A percentile compares a stretch with the other conserved stretches of the same genome.
These are phyloP conservation scores for Paecilomyces formosus DNA, from an alignment of 2,329 filamentous ascomycete species.

Conservation along the genomic window DNA sequence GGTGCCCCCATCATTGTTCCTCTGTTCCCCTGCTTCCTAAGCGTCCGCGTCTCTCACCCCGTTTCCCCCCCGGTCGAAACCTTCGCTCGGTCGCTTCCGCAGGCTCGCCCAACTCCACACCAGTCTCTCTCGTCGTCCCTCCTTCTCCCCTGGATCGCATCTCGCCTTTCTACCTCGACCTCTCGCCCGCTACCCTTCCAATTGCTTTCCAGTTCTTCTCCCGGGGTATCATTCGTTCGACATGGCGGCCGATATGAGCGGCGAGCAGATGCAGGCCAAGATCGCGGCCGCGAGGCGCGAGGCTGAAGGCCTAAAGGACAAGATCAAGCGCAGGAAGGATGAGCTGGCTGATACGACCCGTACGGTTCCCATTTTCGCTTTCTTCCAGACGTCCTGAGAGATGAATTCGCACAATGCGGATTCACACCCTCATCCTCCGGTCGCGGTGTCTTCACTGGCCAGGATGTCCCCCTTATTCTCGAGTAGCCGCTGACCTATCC, in stretches of 20 bases:
- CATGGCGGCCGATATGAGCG: conserved; percentile 43
- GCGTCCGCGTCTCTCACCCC: conserved; percentile 13
- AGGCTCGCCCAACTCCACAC: conserved; percentile 15
- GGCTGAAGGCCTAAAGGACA: conserved; percentile 94
- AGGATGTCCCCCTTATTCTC: background rate
- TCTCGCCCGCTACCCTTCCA: conserved; percentile 7
- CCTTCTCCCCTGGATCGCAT: conserved; percentile 9
- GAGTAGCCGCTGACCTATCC: conserved; percentile 17
- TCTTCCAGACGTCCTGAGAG: conserved; percentile 2
- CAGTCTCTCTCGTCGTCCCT: conserved; percentile 7
- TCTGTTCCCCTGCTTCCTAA: conserved; percentile 8
- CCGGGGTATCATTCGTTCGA: conserved; percentile 21
- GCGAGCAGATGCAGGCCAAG: conserved; percentile 74
- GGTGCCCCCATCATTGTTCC: background rate
- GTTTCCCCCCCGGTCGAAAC: conserved; percentile 1
- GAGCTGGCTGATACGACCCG: conserved; percentile 95
- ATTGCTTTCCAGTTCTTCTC: conserved; percentile 13
- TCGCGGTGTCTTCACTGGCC: background rate
- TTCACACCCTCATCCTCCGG: background rate
- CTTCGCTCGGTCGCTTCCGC: conserved; percentile 20
- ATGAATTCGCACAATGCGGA: background rate
- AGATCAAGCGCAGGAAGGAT: conserved; percentile 99
- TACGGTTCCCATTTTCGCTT: conserved; percentile 46
- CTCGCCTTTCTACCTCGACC: conserved; percentile 7
- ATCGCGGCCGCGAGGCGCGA: conserved; percentile 90